Evolutionary conservation across 371 early-diverging fungal genomes (phyloP).

Genomic region (Conidiobolus incongruus): DNA sequence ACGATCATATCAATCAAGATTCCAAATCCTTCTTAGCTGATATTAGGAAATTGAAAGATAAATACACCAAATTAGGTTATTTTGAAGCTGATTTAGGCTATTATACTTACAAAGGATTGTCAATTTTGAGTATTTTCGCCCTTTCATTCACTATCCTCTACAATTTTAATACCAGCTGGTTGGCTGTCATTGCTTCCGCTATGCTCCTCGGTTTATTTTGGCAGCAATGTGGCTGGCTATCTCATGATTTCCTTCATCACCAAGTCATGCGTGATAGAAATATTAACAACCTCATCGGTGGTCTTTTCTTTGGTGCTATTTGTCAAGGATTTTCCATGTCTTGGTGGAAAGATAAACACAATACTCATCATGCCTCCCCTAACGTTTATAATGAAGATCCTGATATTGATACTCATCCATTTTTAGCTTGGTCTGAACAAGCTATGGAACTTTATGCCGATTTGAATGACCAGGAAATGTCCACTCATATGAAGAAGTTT

Average conservation of each 20-base stretch:
- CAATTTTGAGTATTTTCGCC: constrained; percentile 23
- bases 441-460: constrained; percentile 45
- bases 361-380: constrained; percentile 67
- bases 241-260: constrained; percentile 73
- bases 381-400: too few species aligned
- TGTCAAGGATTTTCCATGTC: constrained; percentile 53
- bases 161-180: constrained; percentile 6
- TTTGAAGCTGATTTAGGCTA: too few species aligned
- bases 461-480: constrained; percentile 31
- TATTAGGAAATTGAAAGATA: too few species aligned
- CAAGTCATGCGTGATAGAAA: constrained; percentile 49
- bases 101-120: too few species aligned
- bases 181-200: constrained; percentile 28
- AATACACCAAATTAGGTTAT: too few species aligned
- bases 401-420: too few species aligned
- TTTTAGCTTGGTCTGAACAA: constrained; percentile 71
- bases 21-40: too few species aligned
- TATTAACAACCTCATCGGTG: constrained; percentile 32
- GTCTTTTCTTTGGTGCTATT: too few species aligned
- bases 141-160: constrained; percentile 22
- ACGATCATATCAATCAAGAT: too few species aligned
- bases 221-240: too few species aligned
- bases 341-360: constrained; percentile 84
- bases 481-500: too few species aligned
- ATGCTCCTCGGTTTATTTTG: too few species aligned